Evolutionary conservation across 108 stramenopile species (phyloP), one percentile per base, ranked within the genome.

Genomic region (Chaetoceros tenuissimus): DNA sequence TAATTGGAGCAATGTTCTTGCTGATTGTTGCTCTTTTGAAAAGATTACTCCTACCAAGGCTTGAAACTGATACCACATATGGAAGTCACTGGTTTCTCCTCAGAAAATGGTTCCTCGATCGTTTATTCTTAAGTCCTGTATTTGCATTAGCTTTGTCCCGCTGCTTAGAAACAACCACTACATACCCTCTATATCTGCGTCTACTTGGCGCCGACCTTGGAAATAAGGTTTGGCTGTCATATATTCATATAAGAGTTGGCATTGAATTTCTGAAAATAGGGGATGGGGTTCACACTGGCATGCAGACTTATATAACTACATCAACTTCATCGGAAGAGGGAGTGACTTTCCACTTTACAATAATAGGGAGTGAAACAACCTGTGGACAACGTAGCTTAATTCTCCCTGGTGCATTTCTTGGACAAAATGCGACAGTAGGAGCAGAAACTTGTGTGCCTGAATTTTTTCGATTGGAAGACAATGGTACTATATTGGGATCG

Each of bases 181-280:
- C 58, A 28, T 59, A 50, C 19, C 58, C 58, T 25, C 50, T 46
- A 48, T 59, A 59, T 48, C n/a, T 59, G 58, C 48, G 50, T 17
- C 28, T 59, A 27, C 58, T 59, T 16, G 58, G 58, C 26, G 58
- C 58, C 26, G 19, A 51, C 20, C 19, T 59, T 50, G 58, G 58
- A 48, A 27, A 24, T 19, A 59, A 51, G 48, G 28, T 48, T 24
- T 59, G 58, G 58, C 48, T 59, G 48, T 50, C 48, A 23, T 48
- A 59, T 23, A 46, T 48, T 59, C 50, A 51, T 21, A 59, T 59
- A 13, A 48, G 58, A 27, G 58, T 59, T 28, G 58, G 58, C 20
- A 28, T 59, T 27, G 28, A 59, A 17, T 51, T 59, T 28, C 47
- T 59, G 48, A 22, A 59, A 2, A 59, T 59, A 0, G 47, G 0